Percentiles rank a stretch among this genome's conserved stretches.
Conservation (phyloP, 768 basidiomycete genomes). For the Collybia sp. region DNA sequence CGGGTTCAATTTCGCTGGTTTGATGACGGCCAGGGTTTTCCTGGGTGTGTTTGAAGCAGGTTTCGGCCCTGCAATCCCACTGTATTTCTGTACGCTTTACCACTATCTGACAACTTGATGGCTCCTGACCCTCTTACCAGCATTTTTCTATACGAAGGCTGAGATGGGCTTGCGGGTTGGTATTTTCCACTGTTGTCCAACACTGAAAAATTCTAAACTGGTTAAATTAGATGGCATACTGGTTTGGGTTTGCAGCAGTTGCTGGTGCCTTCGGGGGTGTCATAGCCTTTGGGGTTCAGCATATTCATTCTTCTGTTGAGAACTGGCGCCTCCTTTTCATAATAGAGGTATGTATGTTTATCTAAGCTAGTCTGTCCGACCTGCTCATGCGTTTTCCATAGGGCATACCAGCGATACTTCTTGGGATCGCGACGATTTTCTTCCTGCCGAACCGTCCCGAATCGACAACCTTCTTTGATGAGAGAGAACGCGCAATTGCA, state of each 20-base stretch:
- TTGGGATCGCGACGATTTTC: constrained; percentile 52
- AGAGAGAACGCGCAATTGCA: constrained; percentile 53
- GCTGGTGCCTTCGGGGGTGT: constrained; percentile 86
- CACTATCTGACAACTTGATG: neutral
- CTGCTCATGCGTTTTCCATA: constrained; percentile 14
- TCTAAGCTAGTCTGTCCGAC: neutral
- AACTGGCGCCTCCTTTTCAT: constrained; percentile 70
- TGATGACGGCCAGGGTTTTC: constrained; percentile 53
- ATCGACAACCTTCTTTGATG: constrained; percentile 54
- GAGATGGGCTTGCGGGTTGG: constrained; percentile 68
- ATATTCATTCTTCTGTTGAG: constrained; percentile 41
- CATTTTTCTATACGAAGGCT: constrained; percentile 70
- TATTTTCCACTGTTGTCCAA: neutral
- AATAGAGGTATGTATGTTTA: constrained; percentile 46
- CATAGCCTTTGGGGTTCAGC: constrained; percentile 75
- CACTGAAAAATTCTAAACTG: neutral
- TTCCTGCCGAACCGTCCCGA: constrained; percentile 71
- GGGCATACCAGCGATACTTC: constrained; percentile 64
- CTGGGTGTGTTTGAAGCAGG: constrained; percentile 78
- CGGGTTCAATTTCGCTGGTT: constrained; percentile 52
- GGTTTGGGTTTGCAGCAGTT: constrained; percentile 82
- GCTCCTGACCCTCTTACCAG: constrained; percentile 26
- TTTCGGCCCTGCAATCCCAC: constrained; percentile 72
- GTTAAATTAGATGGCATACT: constrained; percentile 53
- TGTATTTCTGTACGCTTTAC: constrained; percentile 63